These are phyloP conservation scores for Meyerozyma smithsonii DNA, from an alignment of 1,139 yeast genomes.

Conservation along the genomic window DNA sequence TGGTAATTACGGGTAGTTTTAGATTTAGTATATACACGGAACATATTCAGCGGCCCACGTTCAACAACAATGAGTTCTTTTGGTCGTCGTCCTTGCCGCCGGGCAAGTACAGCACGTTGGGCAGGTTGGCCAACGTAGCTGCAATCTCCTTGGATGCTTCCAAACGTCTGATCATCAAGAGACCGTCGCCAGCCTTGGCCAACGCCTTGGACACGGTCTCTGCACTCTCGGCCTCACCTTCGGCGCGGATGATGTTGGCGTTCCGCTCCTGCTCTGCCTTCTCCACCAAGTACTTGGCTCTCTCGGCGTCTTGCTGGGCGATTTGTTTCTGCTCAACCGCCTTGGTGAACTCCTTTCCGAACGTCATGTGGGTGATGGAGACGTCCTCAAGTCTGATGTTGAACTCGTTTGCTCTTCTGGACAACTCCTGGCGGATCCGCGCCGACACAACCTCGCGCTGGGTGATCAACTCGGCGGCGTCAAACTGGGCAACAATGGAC, in stretches of 20 bases:
- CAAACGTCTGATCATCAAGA: constrained; percentile 87
- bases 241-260: constrained; percentile 94
- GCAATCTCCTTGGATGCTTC: constrained; percentile 98
- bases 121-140: constrained; percentile 71
- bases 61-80: constrained; percentile 37
- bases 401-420: constrained; percentile 82
- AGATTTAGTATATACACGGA: not conserved
- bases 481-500: constrained; percentile 95
- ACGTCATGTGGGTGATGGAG: constrained; percentile 96
- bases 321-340: constrained; percentile 99
- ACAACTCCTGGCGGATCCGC: constrained; percentile 81
- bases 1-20: no score
- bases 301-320: constrained; percentile 98
- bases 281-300: constrained; percentile 91
- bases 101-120: constrained; percentile 92
- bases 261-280: constrained; percentile 97
- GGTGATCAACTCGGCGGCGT: constrained; percentile 95
- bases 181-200: constrained; percentile 93
- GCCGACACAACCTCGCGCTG: constrained; percentile 95
- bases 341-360: constrained; percentile 94
- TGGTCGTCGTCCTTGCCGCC: constrained; percentile 34
- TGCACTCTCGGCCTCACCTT: constrained; percentile 99
- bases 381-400: constrained; percentile 93
- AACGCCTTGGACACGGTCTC: constrained; percentile 92
- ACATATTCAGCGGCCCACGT: constrained; percentile 30